Conservation (phyloP, 139 green algal species). For the Chlorella sorokiniana region DNA sequence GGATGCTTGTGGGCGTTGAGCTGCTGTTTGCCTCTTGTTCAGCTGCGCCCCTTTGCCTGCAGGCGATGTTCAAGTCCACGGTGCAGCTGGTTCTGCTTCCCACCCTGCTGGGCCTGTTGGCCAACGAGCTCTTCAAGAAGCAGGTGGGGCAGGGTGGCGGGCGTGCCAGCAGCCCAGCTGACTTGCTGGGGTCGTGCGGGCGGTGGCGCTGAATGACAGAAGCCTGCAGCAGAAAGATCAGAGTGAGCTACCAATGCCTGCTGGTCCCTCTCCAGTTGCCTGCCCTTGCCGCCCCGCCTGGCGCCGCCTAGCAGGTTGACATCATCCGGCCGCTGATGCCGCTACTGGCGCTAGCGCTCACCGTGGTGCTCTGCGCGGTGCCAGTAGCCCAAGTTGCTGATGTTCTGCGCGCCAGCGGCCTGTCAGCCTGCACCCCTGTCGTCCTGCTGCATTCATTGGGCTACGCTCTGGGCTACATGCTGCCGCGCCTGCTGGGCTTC, state of each 20-base stretch:
- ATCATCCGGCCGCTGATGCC: constrained; percentile 63
- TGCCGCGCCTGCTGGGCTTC: constrained; percentile 64
- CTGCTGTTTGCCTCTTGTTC: neutral
- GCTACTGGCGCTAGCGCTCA: constrained; percentile 69
- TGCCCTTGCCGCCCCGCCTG: neutral
- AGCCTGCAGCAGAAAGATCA: too few species aligned
- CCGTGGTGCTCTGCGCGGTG: constrained; percentile 69
- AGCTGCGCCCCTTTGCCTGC: constrained; percentile 14
- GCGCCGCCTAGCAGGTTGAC: neutral
- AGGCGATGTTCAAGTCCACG: constrained; percentile 57
- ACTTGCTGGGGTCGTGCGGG: too few species aligned
- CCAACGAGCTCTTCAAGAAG: constrained; percentile 66
- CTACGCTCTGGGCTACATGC: constrained; percentile 72
- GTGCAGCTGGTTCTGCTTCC: constrained; percentile 84
- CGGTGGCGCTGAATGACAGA: too few species aligned
- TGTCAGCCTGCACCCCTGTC: constrained; percentile 49
- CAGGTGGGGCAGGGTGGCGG: constrained; percentile 40
- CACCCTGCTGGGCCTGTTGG: constrained; percentile 65
- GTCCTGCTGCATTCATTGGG: constrained; percentile 64
- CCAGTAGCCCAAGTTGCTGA: constrained; percentile 50
- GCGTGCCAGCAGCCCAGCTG: too few species aligned
- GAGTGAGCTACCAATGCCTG: too few species aligned
- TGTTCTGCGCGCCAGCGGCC: constrained; percentile 44
- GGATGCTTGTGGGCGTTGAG: neutral
- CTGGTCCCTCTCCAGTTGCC: too few species aligned